Base-by-base conservation (phyloP, 2,329 filamentous ascomycete genomes). In the Fusarium sarcochroum region DNA sequence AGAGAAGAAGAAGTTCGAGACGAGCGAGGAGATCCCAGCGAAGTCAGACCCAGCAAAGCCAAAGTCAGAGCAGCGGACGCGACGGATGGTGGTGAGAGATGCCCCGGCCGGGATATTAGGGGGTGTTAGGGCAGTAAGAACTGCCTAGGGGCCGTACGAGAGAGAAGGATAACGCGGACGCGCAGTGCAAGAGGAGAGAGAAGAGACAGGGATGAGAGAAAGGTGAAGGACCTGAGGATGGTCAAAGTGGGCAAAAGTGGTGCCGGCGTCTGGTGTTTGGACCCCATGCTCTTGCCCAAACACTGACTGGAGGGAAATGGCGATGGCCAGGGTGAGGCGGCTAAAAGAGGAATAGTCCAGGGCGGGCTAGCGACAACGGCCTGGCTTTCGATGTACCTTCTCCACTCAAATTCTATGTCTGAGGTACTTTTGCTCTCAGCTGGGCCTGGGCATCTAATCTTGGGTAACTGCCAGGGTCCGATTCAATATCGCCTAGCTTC, bases 191-290 rank as follows among this genome's bases (percentile, higher is more conserved):
- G 44, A 55, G 40, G 25, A 47, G 47, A 27, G 38, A 58, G 49
- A 21, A 48, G 15, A 38, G 55, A 51, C 66, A 64, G 65, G 66
- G 53, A 50, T 71, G 53, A 45, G 52, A 49, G 44, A 67, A 55
- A 52, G 48, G 62, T 66, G 65, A 69, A 56, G 60, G 58, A 54
- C 32, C 56, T 55, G 41, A 70, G 68, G 60, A 72, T 63, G 70
- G 56, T 34, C 55, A 68, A 38, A 63, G 67, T 67, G 62, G 65
- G 62, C 53, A 60, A 59, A 54, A 58, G 62, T 67, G 55, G 64
- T 64, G 62, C 63, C 47, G 68, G 48, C 50, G 63, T 62, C 52
- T 73, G 72, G 70, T 72, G 72, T 74, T 74, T 74, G 72, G 55
- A 62, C 57, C 58, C 63, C 65, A 72, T 63, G 69, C 62, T 63